Evolutionary conservation across 2,329 filamentous ascomycete species (phyloP).

Genomic region (Aspergillus quadrilineatus): DNA sequence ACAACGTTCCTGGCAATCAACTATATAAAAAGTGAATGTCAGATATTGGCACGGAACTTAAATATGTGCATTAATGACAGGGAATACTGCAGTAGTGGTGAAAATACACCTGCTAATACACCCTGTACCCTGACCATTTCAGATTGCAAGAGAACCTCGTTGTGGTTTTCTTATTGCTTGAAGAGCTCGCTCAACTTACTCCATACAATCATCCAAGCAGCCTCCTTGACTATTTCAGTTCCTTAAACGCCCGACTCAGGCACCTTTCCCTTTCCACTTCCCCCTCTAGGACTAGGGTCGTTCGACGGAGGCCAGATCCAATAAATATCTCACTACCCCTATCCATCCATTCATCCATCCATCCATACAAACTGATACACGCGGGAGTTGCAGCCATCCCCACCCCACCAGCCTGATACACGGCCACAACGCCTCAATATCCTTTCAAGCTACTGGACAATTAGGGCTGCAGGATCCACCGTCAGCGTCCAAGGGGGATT

Average conservation of each 20-base stretch:
- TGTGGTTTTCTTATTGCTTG: neutral
- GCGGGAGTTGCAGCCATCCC: neutral
- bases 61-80: neutral
- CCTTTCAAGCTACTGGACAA: neutral
- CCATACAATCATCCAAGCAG: neutral
- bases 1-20: neutral
- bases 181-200: neutral
- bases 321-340: neutral
- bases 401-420: slow-evolving; percentile 3
- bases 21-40: no score
- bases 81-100: neutral
- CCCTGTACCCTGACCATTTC: no score
- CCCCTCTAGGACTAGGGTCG: neutral
- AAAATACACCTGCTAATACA: neutral
- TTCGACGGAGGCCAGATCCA: neutral
- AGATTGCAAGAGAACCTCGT: neutral
- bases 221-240: neutral
- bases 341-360: neutral
- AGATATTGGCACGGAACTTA: no score
- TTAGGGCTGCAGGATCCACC: neutral
- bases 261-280: neutral
- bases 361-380: neutral
- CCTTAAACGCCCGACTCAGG: neutral
- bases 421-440: neutral
- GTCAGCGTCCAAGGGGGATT: neutral